A percentile compares a stretch with the other conserved stretches of the same genome.
Evolutionary conservation across 306 rosid species (phyloP).

Genomic region (Medicago ruthenica): DNA sequence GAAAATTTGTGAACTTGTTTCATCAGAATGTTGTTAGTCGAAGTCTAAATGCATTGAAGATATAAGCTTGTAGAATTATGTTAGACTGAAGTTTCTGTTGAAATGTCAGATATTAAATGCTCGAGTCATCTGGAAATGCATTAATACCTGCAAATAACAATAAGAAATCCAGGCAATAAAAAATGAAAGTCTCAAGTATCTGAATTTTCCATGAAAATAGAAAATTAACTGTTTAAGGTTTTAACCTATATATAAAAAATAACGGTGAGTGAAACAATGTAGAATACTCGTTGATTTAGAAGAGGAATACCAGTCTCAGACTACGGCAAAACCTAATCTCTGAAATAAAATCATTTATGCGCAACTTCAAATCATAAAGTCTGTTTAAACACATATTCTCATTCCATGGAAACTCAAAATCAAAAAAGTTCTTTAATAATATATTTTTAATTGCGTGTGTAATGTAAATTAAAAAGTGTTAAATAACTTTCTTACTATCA

Average conservation of each 20-base stretch:
- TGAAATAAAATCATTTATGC: constrained; percentile 97
- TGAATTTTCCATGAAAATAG: constrained; percentile 4
- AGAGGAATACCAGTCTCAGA: constrained; percentile 97
- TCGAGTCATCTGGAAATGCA: constrained; percentile 87
- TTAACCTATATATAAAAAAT: not conserved
- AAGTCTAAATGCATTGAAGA: too few relatives aligned
- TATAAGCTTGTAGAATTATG: not conserved
- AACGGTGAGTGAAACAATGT: constrained; percentile 3
- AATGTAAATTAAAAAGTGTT: too few relatives aligned
- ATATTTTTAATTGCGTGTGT: too few relatives aligned
- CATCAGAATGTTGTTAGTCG: too few relatives aligned
- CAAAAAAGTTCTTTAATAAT: too few relatives aligned
- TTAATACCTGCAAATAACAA: constrained; percentile 66
- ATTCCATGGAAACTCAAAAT: too few relatives aligned
- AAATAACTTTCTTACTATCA: constrained; percentile 71
- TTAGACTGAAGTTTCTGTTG: not conserved
- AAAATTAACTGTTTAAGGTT: not conserved
- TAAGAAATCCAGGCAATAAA: constrained; percentile 11
- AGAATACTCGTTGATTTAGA: constrained; percentile 70
- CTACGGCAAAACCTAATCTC: constrained; percentile 93
- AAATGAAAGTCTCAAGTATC: not conserved
- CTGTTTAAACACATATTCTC: not conserved
- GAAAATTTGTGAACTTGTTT: not conserved
- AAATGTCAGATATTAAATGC: not conserved
- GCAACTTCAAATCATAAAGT: constrained; percentile 13